Conservation (phyloP, 2,329 filamentous ascomycete genomes). For the Cytospora mali region DNA sequence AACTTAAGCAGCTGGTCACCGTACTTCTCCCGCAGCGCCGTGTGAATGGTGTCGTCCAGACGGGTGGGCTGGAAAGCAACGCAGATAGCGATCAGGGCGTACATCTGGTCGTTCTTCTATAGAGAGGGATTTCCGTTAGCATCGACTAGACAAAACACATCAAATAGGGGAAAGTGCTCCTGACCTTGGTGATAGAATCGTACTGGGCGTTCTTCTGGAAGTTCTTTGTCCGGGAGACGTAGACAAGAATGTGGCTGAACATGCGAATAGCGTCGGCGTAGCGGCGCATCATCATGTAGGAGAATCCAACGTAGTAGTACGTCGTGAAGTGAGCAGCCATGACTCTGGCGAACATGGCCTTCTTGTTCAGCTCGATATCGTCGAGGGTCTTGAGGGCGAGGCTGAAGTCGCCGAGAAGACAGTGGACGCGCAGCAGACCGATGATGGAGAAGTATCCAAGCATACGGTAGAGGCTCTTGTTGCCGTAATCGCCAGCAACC, state of each 20-base stretch:
- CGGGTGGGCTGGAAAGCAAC: constrained; percentile 96
- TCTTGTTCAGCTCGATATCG: constrained; percentile 99
- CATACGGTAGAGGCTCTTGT: constrained; percentile 95
- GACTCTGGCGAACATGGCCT: constrained; percentile 98
- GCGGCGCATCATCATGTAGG: constrained; percentile 99
- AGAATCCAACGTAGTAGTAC: constrained; percentile 99
- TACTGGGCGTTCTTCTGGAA: constrained; percentile 99
- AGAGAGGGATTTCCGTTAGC: constrained; percentile 2
- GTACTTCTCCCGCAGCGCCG: constrained; percentile 96
- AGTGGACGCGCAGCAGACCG: constrained; percentile 93
- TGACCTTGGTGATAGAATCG: constrained; percentile 96
- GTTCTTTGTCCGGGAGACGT: constrained; percentile 98
- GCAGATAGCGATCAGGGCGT: constrained; percentile 97
- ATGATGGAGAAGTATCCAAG: constrained; percentile 99
- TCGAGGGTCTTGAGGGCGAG: constrained; percentile 98
- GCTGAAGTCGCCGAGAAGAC: constrained; percentile 94
- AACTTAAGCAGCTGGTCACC: constrained; percentile 96
- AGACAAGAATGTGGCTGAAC: constrained; percentile 99
- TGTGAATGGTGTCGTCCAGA: constrained; percentile 98
- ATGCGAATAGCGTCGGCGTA: constrained; percentile 99
- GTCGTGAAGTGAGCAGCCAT: constrained; percentile 99
- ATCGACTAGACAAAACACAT: too few species aligned
- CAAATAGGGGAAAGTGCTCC: too few species aligned
- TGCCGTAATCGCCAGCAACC: constrained; percentile 93
- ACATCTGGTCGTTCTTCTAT: constrained; percentile 99